Conservation (phyloP, 83 land plant species). For the Thuja plicata region DNA sequence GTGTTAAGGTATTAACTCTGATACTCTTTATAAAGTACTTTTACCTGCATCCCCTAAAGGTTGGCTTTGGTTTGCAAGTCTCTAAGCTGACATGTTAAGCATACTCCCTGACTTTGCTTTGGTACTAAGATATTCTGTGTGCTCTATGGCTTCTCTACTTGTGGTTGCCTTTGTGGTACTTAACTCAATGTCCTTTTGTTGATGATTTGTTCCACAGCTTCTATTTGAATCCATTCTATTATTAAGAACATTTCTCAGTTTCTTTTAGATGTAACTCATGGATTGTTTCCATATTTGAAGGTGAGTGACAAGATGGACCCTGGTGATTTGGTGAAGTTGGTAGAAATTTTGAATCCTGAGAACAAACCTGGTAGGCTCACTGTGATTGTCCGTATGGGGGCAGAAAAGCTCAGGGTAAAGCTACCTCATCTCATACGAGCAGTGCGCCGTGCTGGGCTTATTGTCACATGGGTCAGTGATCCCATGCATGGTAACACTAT, state of each 20-base stretch:
- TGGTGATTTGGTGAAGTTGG: constrained; percentile 51
- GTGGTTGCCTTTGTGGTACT: neutral
- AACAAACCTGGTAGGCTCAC: constrained; percentile 74
- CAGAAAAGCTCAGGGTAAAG: constrained; percentile 61
- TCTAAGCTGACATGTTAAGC: neutral
- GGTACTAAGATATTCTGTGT: neutral
- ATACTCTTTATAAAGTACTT: neutral
- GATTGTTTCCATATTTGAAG: constrained; percentile 19
- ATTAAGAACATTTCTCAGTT: neutral
- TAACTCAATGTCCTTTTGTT: neutral
- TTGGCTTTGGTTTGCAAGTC: neutral
- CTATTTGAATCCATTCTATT: neutral
- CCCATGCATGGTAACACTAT: constrained; percentile 74
- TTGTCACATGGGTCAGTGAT: constrained; percentile 72
- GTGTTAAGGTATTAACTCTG: constrained; percentile 58
- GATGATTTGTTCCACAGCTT: neutral
- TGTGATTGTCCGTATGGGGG: constrained; percentile 53
- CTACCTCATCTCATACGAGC: constrained; percentile 65
- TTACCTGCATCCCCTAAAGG: neutral
- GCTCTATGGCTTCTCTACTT: neutral
- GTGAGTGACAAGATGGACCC: constrained; percentile 77
- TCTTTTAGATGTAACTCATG: neutral
- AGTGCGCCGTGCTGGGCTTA: constrained; percentile 59
- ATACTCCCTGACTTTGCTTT: neutral
- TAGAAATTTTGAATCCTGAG: constrained; percentile 48